Percentiles rank a stretch among this genome's conserved stretches.
These are phyloP conservation scores for Phytopythium montanum DNA, from an alignment of 352 stramenopile genomes.

Conservation along the genomic window DNA sequence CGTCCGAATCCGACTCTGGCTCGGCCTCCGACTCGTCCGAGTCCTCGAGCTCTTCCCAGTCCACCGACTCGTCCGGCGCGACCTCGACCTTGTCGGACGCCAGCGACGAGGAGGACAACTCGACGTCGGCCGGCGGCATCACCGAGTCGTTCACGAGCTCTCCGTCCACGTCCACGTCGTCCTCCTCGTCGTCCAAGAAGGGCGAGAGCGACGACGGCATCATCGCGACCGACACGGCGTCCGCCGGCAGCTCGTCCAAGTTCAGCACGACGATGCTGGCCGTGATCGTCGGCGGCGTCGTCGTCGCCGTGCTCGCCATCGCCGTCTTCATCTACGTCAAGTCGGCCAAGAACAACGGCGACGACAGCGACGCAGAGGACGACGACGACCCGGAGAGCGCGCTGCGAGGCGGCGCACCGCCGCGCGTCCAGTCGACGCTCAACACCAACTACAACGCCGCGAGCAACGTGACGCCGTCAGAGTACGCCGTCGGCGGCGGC, in stretches of 20 bases:
- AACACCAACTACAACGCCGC: constrained; percentile 28
- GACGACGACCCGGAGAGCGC: constrained; percentile 19
- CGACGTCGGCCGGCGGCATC: constrained; percentile 5
- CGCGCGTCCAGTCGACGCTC: constrained; percentile 17
- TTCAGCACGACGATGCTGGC: constrained; percentile 36
- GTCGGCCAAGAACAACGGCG: constrained; percentile 19
- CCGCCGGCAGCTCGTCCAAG: constrained; percentile 9
- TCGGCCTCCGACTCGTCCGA: constrained; percentile 10
- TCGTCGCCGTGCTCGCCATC: constrained; percentile 35
- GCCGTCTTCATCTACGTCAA: constrained; percentile 57
- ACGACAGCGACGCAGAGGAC: constrained; percentile 31
- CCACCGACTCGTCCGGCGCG: constrained; percentile 4
- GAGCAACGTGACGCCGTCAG: constrained; percentile 24
- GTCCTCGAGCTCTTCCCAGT: constrained; percentile 7
- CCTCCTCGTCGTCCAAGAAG: constrained; percentile 12
- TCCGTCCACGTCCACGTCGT: constrained; percentile 12
- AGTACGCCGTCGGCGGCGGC: constrained; percentile 14
- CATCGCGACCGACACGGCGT: constrained; percentile 31
- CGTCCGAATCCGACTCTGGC: constrained; percentile 1
- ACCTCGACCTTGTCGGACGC: constrained; percentile 4
- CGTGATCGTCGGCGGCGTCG: constrained; percentile 40
- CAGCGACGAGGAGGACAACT: constrained; percentile 9
- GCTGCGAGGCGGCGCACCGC: constrained; percentile 14
- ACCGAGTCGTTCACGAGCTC: constrained; percentile 9
- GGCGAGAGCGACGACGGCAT: constrained; percentile 8